Conservation (phyloP, 2,329 filamentous ascomycete genomes). For the Exophiala lecanii-corni region DNA sequence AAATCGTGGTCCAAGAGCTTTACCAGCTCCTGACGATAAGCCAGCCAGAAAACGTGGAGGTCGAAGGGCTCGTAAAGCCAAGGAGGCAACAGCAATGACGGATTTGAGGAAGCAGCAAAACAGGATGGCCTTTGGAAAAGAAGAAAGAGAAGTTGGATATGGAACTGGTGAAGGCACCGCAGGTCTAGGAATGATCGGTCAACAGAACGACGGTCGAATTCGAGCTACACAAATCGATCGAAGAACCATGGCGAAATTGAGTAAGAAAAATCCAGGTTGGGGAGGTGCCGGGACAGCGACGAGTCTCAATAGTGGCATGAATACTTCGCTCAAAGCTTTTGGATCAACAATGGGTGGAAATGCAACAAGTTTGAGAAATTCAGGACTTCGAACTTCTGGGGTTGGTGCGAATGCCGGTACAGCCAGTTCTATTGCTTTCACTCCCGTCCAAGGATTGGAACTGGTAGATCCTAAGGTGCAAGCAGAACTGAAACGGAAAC, state of each 20-base stretch:
- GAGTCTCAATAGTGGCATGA: constrained; percentile 55
- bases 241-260: constrained; percentile 85
- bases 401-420: constrained; percentile 67
- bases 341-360: constrained; percentile 53
- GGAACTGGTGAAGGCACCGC: constrained; percentile 78
- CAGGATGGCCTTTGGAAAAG: constrained; percentile 89
- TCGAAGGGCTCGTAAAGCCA: constrained; percentile 82
- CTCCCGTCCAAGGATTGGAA: constrained; percentile 89
- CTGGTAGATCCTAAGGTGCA: constrained; percentile 89
- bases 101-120: constrained; percentile 95
- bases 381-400: constrained; percentile 74
- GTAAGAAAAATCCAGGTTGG: constrained; percentile 95
- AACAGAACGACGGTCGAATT: constrained; percentile 80
- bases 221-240: constrained; percentile 86
- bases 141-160: constrained; percentile 90
- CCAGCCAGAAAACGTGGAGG: constrained; percentile 89
- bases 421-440: constrained; percentile 84
- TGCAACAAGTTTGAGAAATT: constrained; percentile 66
- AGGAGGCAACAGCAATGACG: constrained; percentile 95
- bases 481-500: constrained; percentile 80
- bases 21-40: constrained; percentile 93
- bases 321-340: constrained; percentile 78
- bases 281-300: constrained; percentile 52
- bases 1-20: constrained; percentile 79
- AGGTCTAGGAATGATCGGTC: constrained; percentile 93